A percentile compares a stretch with the other conserved stretches of the same genome.
These are phyloP conservation scores for Hypoxylon rickii DNA, from an alignment of 495 filamentous ascomycete species.

Conservation along the genomic window DNA sequence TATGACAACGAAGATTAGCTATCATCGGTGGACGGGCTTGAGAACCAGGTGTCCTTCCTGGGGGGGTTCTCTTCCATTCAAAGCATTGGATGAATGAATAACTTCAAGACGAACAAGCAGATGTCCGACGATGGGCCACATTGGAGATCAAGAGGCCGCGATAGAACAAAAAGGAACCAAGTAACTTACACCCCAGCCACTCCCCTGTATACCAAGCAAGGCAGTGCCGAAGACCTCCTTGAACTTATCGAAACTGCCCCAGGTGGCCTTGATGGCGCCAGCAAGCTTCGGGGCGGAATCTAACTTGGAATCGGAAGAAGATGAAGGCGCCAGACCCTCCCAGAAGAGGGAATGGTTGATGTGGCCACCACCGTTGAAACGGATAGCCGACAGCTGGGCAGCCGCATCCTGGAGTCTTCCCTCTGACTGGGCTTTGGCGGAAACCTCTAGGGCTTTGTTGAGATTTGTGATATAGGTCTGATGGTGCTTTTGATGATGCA, in stretches of 20 bases:
- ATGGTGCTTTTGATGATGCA: conserved; percentile 76
- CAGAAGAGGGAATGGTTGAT: conserved; percentile 93
- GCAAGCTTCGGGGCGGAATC: conserved; percentile 62
- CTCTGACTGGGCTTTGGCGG: conserved; percentile 53
- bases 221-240: conserved; percentile 78
- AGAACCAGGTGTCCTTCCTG: no score
- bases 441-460: conserved; percentile 63
- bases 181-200: conserved; percentile 66
- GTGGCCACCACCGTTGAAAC: conserved; percentile 92
- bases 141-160: no score
- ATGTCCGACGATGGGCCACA: no score
- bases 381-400: conserved; percentile 76
- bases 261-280: conserved; percentile 65
- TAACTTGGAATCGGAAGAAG: conserved; percentile 48
- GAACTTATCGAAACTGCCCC: conserved; percentile 71
- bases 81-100: no score
- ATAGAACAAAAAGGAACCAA: neutral
- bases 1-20: conserved; percentile 7
- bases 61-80: no score
- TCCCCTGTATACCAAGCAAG: conserved; percentile 58
- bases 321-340: conserved; percentile 83
- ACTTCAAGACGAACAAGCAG: no score
- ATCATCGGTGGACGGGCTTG: neutral
- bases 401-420: conserved; percentile 59
- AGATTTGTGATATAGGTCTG: conserved; percentile 73